Conservation (phyloP, 2,329 filamentous ascomycete species). For the Botrytis sinoallii region DNA sequence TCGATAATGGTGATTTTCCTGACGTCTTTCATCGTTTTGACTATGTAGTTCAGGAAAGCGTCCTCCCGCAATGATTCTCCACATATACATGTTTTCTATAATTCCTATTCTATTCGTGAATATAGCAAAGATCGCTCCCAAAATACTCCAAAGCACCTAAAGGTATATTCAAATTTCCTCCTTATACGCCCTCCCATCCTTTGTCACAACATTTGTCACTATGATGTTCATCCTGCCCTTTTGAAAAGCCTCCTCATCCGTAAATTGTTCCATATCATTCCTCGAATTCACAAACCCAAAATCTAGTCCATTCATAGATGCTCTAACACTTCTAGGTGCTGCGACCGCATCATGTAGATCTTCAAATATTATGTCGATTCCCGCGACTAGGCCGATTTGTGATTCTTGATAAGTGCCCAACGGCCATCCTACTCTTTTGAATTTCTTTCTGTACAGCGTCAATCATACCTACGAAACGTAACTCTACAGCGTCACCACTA, state of each 20-base stretch:
- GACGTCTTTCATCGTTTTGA: background rate
- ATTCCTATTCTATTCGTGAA: background rate
- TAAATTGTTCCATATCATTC: constrained; percentile 11
- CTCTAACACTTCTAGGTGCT: background rate
- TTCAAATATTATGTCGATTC: constrained; percentile 14
- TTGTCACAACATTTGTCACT: constrained; percentile 14
- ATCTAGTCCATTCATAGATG: constrained; percentile 7
- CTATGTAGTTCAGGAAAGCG: background rate
- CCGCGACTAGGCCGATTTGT: background rate
- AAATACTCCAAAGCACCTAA: background rate
- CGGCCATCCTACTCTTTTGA: constrained; percentile 17
- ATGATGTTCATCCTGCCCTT: background rate
- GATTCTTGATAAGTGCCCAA: constrained; percentile 14
- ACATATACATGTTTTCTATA: background rate
- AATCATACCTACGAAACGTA: constrained; percentile 29
- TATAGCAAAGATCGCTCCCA: background rate
- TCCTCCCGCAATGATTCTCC: background rate
- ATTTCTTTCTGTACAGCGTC: constrained; percentile 21
- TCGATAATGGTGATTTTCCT: background rate
- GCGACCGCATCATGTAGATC: constrained; percentile 9
- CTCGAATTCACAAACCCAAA: background rate
- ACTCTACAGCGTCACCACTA: constrained; percentile 23
- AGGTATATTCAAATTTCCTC: background rate
- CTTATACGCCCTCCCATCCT: constrained; percentile 8
- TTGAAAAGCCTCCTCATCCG: constrained; percentile 1